These are phyloP conservation scores for Rhodotorula toruloides DNA, from an alignment of 768 basidiomycete species.

Conservation along the genomic window DNA sequence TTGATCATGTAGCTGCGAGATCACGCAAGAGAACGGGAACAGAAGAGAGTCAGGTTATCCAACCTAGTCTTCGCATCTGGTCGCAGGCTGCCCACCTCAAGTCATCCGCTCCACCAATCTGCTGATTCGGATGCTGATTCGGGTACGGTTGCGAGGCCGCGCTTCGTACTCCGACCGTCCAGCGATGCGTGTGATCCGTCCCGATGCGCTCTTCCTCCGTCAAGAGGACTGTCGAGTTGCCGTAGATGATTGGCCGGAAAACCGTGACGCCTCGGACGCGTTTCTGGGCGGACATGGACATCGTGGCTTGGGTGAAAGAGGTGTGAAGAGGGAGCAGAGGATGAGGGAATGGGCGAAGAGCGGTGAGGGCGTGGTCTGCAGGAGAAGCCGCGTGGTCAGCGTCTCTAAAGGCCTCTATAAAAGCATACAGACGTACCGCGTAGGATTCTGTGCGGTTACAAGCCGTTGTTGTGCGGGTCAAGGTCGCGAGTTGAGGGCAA, in stretches of 20 bases:
- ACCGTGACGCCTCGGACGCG: conserved; percentile 62
- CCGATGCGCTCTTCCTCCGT: conserved; percentile 63
- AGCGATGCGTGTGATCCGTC: conserved; percentile 83
- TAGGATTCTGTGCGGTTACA: no score
- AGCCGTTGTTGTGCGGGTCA: no score
- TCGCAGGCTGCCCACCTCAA: conserved; percentile 11
- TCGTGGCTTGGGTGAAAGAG: no score
- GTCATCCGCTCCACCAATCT: conserved; percentile 42
- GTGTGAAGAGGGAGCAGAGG: not conserved
- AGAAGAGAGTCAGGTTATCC: not conserved
- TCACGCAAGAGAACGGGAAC: conserved; percentile 44
- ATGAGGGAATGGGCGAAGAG: not conserved
- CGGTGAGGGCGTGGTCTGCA: no score
- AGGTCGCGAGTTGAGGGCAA: no score
- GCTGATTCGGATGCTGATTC: conserved; percentile 27
- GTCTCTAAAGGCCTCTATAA: no score
- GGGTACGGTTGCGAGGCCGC: conserved; percentile 62
- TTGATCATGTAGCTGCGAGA: conserved; percentile 73
- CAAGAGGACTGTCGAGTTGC: conserved; percentile 79
- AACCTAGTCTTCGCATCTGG: no score
- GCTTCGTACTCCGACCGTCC: conserved; percentile 92
- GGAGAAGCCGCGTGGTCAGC: no score
- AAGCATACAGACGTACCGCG: no score
- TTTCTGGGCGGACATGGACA: conserved; percentile 1
- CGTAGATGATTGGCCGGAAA: conserved; percentile 86